Conservation (phyloP, 2,329 filamentous ascomycete species). For the Colletotrichum navitas region DNA sequence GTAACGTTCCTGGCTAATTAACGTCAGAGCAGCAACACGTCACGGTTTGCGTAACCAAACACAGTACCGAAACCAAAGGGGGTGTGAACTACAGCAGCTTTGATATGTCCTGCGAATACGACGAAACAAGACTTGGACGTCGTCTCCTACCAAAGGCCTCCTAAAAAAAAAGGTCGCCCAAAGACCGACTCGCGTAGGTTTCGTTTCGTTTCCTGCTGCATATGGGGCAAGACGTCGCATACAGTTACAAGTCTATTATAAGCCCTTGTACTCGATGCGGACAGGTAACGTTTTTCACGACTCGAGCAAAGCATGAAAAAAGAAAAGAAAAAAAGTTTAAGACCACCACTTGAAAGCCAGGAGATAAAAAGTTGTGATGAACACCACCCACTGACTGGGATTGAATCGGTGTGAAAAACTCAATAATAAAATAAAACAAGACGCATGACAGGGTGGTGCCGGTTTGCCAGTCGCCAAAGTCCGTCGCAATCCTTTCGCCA, state of each 20-base stretch:
- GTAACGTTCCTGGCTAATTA: neutral
- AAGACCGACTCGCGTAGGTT: constrained; percentile 9
- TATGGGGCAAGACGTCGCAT: too few species aligned
- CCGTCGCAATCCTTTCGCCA: neutral
- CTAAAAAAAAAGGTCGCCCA: too few species aligned
- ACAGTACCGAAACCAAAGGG: neutral
- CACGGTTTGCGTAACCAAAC: neutral
- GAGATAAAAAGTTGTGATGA: constrained; percentile 21
- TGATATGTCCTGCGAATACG: neutral
- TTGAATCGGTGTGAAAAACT: neutral
- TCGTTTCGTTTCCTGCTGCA: constrained; percentile 1
- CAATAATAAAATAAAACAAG: neutral
- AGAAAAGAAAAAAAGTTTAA: constrained; percentile 18
- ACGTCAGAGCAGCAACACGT: neutral
- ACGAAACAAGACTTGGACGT: neutral
- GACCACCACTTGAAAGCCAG: neutral
- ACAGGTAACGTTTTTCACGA: neutral
- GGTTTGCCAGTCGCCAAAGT: neutral
- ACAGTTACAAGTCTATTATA: too few species aligned
- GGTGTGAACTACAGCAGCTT: neutral
- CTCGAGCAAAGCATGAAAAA: neutral
- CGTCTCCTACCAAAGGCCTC: too few species aligned
- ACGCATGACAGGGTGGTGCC: constrained; percentile 10
- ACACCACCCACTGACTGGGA: constrained; percentile 16
- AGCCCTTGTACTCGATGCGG: neutral